Evolutionary conservation across 2,329 filamentous ascomycete species (phyloP).

Genomic region (Neofusicoccum laricinum): DNA sequence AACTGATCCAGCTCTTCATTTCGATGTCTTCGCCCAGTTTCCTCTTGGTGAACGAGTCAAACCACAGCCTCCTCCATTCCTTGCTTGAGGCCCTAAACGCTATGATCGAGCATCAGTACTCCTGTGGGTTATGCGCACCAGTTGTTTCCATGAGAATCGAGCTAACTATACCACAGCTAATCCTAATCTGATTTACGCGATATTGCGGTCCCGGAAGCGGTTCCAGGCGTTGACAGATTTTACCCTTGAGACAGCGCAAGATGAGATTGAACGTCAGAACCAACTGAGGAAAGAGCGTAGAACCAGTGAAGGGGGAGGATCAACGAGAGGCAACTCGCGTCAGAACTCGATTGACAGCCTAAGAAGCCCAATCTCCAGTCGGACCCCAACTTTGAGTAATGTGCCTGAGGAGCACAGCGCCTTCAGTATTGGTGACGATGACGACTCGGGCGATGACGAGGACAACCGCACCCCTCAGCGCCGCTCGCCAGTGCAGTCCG

Average conservation of each 20-base stretch:
- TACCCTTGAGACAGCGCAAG: constrained; percentile 86
- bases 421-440: constrained; percentile 83
- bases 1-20: constrained; percentile 80
- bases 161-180: constrained; percentile 57
- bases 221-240: constrained; percentile 85
- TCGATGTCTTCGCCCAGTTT: constrained; percentile 95
- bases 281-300: constrained; percentile 63
- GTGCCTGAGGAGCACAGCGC: constrained; percentile 76
- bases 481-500: constrained; percentile 27
- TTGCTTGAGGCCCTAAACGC: constrained; percentile 86
- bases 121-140: constrained; percentile 52
- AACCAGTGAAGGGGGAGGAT: constrained; percentile 30
- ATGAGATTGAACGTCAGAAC: constrained; percentile 81
- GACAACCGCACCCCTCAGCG: constrained; percentile 26
- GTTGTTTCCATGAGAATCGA: too few species aligned
- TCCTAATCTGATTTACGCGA: constrained; percentile 72
- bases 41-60: constrained; percentile 85
- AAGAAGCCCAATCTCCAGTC: constrained; percentile 59
- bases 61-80: constrained; percentile 76
- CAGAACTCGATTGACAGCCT: constrained; percentile 67
- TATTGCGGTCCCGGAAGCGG: constrained; percentile 75
- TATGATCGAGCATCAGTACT: constrained; percentile 84
- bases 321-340: constrained; percentile 35
- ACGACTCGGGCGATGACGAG: constrained; percentile 66
- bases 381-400: constrained; percentile 58